Base-by-base conservation (phyloP, 2,329 filamentous ascomycete species). In the Claviceps pusilla region DNA sequence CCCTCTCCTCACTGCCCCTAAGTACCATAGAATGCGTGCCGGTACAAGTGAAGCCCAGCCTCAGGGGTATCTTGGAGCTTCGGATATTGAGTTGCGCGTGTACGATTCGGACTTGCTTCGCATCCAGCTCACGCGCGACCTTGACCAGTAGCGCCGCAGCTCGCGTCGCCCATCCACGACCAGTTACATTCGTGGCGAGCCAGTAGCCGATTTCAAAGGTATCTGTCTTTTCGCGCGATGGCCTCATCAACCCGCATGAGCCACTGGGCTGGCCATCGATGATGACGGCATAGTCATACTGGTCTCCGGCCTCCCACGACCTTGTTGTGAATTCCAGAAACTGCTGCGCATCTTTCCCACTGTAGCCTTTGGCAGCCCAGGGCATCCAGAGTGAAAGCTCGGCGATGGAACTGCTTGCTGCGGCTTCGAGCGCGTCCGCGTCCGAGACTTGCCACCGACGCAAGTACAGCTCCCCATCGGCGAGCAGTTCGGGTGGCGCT, bases 181-280 rank as follows among this genome's bases (percentile, higher is more conserved):
- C 58, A 2, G 58, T 61, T 45, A 43, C 52, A 24, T 48, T 24
- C 7, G 55, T 57, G 2, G 57, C 58, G 4, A 61, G 50, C 58
- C 59, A 61, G 56, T 60, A 61, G 16, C 59, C 58, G 14, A 60
- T 54, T 45, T 57, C 56, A 42, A 60, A 52, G 7, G 47, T 37
- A 16, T 29, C 31, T 4, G 37, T 48, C 29, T 48, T 48, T 28
- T 33, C 19, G 31, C 24, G 50, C 10, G 11, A 33, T 12, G 55
- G 43, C 14, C 4, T 29, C 54, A 58, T 57, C 16, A 61, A 37
- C 14, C 59, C 58, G 16, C 51, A 56, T 0, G 57, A 61, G 7
- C 59, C 59, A 12, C 51, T 35, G 16, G 55, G 19, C 1, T 45
- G 49, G 10, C 41, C 52, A 29, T 56, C 51, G 7, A 54, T 28